Conservation (phyloP, 106 monocot species). For the Allium fistulosum region DNA sequence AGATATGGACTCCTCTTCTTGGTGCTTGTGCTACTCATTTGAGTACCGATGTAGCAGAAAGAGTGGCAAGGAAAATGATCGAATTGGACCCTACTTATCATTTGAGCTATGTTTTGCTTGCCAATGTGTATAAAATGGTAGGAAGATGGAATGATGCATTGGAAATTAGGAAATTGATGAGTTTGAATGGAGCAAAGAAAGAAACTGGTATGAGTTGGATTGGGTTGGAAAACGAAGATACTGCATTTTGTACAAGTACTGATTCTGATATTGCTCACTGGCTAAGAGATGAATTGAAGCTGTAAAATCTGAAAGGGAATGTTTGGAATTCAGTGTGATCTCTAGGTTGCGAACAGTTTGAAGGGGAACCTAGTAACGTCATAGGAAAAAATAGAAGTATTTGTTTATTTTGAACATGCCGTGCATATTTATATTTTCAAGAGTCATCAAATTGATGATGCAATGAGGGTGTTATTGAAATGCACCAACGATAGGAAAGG, state of each 20-base stretch:
- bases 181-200: conserved; percentile 47
- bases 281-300: not conserved
- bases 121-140: conserved; percentile 63
- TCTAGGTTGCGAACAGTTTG: too few relatives aligned
- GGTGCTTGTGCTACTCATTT: conserved; percentile 69
- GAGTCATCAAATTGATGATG: too few relatives aligned
- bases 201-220: conserved; percentile 79
- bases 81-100: conserved; percentile 71
- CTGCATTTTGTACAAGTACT: not conserved
- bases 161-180: conserved; percentile 66
- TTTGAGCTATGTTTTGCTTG: conserved; percentile 83
- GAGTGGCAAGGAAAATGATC: conserved; percentile 78
- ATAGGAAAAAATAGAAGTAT: too few relatives aligned
- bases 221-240: conserved; percentile 16
- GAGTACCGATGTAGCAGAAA: conserved; percentile 49
- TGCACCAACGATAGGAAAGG: too few relatives aligned
- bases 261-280: not conserved
- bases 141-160: conserved; percentile 69
- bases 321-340: not conserved
- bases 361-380: too few relatives aligned
- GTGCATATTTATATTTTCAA: too few relatives aligned
- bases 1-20: conserved; percentile 74
- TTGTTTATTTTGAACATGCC: too few relatives aligned
- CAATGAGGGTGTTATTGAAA: too few relatives aligned
- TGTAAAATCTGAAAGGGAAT: not conserved